Base-by-base conservation (phyloP, 179 eudicot genomes). In the Gypsophila paniculata region DNA sequence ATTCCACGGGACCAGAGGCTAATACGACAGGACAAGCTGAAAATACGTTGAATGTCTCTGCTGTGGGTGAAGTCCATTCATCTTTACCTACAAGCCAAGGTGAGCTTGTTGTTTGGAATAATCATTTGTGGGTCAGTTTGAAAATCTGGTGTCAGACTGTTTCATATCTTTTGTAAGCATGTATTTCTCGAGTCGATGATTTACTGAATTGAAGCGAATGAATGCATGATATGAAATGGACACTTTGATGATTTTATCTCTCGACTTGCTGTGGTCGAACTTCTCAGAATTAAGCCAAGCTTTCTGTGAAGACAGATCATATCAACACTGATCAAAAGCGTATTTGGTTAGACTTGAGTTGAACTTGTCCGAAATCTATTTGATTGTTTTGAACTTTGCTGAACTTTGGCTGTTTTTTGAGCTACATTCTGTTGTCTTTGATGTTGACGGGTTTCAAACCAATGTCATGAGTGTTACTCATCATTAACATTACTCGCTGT, bases 81-180 rank as follows among this genome's bases (percentile, higher is more conserved):
- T 63, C 53, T 34, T 53, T 72, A 55, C 75, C 71, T 52, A 36
- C 65, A 68, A 66, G 26, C 69, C 73, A 72, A 74, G 84, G 86
- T 81, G 70, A 61, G 61, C 59, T 51, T 59, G 25, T 11, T 36
- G 7, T 44, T 42, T 52, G 9, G n/a, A 10, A 14, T 19, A 32
- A 18, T 36, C 22, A 38, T 12, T 8, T 23, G 4, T 3, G 6
- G 4, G 15, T 23, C 10, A 22, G 63, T 12, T 11, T 21, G 7
- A 29, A 9, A 59, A 4, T 36, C 32, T 59, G 14, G 34, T 25
- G 36, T 25, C 38, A 59, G 17, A 60, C 38, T 26, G 34, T 58
- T 58, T 58, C 15, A 1, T 25, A 54, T 21, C 11, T 54, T 18
- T 54, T 54, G 5, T 23, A 18, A 54, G 6, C 11, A 54, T 54